Evolutionary conservation across 2,329 filamentous ascomycete genomes (phyloP), one percentile per base, ranked within the genome.

Genomic region (Diplodia intermedia): DNA sequence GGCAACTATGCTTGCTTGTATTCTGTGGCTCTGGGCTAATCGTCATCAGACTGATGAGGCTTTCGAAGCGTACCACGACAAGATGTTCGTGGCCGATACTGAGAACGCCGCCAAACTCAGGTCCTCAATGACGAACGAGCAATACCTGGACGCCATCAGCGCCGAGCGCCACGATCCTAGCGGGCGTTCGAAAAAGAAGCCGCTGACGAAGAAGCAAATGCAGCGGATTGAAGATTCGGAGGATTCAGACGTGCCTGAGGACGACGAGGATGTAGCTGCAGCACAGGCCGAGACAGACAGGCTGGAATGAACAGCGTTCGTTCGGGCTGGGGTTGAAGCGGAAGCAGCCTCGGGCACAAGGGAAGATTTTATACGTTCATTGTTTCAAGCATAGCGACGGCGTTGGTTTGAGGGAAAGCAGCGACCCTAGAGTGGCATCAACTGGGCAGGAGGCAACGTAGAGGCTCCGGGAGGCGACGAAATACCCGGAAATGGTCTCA

Each of bases 31-130:
- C 11, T 2, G 6, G 7, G 3, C 11, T 29, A 23, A 67, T 33
- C 1, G n/a, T 31, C 57, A n/a, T 36, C 60, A 84, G 82, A 81
- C 89, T 67, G 85, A 89, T 70, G 86, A 88, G 68, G 89, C 93
- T 3, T 97, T 92, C 88, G 86, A 88, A 36, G 85, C 89, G 38
- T 97, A 93, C 78, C 86, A 90, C 68, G 87, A 91, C 72, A 90
- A 88, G 70, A 86, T 97, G 71, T 90, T 92, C 71, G 82, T 88
- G 61, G 78, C 83, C 4, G 70, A 76, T 14, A 67, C 80, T 3
- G 78, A 80, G 9, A 76, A 75, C 1, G 81, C 83, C 1, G 79
- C 82, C 4, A 80, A 82, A 65, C 78, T 91, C 23, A 80, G 83
- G 68, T 86, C 86, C 40, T 80, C 80, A 7, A 85, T 90, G 74